A percentile compares a stretch with the other conserved stretches of the same genome.
These are phyloP conservation scores for Paramyrothecium roridum DNA, from an alignment of 2,329 filamentous ascomycete genomes.

Conservation along the genomic window DNA sequence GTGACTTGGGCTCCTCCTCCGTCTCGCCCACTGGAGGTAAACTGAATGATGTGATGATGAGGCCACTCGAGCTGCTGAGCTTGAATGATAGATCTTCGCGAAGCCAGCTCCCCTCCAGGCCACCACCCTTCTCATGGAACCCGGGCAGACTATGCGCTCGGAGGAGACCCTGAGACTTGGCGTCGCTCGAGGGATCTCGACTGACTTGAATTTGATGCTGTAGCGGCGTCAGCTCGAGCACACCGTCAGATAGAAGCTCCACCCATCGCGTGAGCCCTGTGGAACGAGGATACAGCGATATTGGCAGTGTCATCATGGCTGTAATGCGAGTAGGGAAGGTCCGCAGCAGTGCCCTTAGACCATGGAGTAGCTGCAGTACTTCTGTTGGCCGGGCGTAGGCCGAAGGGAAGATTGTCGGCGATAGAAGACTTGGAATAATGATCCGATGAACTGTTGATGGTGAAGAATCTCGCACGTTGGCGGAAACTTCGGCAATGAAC, in stretches of 20 bases:
- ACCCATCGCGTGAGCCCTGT: conserved; percentile 81
- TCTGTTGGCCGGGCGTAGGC: conserved; percentile 66
- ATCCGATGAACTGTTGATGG: conserved; percentile 71
- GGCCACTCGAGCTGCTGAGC: conserved; percentile 73
- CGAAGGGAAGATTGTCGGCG: conserved; percentile 78
- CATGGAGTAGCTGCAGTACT: conserved; percentile 78
- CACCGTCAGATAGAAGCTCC: conserved; percentile 80
- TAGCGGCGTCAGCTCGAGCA: conserved; percentile 77
- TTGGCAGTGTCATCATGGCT: conserved; percentile 72
- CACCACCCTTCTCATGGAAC: conserved; percentile 84
- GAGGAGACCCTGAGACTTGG: conserved; percentile 76
- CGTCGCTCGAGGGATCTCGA: conserved; percentile 59
- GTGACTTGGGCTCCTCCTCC: conserved; percentile 30
- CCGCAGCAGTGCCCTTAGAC: conserved; percentile 71
- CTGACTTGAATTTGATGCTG: conserved; percentile 51
- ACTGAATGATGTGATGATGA: conserved; percentile 85
- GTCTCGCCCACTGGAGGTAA: conserved; percentile 83
- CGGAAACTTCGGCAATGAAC: conserved; percentile 59
- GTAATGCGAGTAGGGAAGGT: conserved; percentile 63
- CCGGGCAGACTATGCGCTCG: conserved; percentile 80
- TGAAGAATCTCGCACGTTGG: conserved; percentile 54
- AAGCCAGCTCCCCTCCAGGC: conserved; percentile 62
- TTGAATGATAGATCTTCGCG: conserved; percentile 90
- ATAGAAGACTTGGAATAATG: conserved; percentile 80
- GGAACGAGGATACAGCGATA: conserved; percentile 73